phyloP scores from a whole-genome alignment of 2,329 filamentous ascomycete species.

The Fusarium continuum region DNA sequence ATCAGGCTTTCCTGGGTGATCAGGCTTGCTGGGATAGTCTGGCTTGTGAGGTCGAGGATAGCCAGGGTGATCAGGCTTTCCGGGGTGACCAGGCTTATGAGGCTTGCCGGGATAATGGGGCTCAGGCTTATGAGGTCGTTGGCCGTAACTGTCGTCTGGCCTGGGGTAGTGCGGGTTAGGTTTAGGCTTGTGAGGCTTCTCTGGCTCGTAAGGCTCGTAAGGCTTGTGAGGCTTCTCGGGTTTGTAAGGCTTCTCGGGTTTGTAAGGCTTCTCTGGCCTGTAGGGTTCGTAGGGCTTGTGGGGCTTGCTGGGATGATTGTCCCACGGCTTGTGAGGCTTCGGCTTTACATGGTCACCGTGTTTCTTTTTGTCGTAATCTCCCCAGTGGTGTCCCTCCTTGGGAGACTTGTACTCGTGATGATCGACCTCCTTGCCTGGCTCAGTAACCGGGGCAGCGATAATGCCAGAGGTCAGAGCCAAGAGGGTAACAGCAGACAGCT shows the following conservation, averaged over 20 bases:
- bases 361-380: not conserved
- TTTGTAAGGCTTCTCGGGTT: too few species aligned
- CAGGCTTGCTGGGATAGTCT: too few species aligned
- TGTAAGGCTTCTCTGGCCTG: not conserved
- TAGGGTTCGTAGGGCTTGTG: not conserved
- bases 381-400: not conserved
- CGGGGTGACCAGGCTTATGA: not conserved
- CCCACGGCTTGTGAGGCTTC: not conserved
- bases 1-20: too few species aligned
- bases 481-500: conserved; percentile 9
- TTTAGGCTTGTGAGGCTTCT: not conserved
- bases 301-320: not conserved
- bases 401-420: not conserved
- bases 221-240: too few species aligned
- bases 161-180: too few species aligned
- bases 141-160: too few species aligned
- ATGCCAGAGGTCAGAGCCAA: conserved; percentile 7
- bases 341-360: not conserved
- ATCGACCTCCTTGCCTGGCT: not conserved
- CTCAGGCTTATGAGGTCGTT: not conserved
- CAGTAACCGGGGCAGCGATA: conserved; percentile 2
- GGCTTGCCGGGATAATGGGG: not conserved
- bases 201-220: not conserved
- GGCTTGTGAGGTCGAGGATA: too few species aligned
- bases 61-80: not conserved